A percentile compares a stretch with the other conserved stretches of the same genome.
phyloP scores from a whole-genome alignment of 2,329 filamentous ascomycete species.

The Aspergillus sp. region DNA sequence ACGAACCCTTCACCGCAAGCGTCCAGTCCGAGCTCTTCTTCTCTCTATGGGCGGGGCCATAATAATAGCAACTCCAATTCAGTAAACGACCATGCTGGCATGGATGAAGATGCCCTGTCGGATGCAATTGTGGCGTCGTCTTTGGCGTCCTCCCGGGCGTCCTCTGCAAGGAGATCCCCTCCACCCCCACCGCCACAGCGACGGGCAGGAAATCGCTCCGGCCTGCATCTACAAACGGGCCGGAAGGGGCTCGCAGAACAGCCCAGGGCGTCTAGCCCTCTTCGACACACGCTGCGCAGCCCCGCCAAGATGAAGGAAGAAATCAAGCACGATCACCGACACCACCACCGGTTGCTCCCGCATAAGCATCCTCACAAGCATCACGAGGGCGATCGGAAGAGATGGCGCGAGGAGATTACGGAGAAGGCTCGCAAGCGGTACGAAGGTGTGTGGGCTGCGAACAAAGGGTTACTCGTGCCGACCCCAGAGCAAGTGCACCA shows the following conservation, averaged over 20 bases:
- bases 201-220: constrained; percentile 34
- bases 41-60: constrained; percentile 22
- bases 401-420: constrained; percentile 43
- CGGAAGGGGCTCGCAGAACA: constrained; percentile 28
- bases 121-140: constrained; percentile 49
- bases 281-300: constrained; percentile 44
- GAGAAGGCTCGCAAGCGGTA: constrained; percentile 48
- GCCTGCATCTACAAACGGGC: constrained; percentile 33
- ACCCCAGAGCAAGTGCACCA: constrained; percentile 9
- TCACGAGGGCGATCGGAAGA: constrained; percentile 47
- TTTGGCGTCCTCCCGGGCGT: constrained; percentile 41
- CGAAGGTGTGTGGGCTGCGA: constrained; percentile 51
- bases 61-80: constrained; percentile 23
- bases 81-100: constrained; percentile 20
- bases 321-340: constrained; percentile 24
- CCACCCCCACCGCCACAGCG: constrained; percentile 40
- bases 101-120: constrained; percentile 39
- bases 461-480: constrained; percentile 41
- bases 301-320: constrained; percentile 36
- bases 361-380: constrained; percentile 48
- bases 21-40: constrained; percentile 25
- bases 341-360: constrained; percentile 35
- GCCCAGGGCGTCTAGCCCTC: constrained; percentile 35
- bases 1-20: constrained; percentile 13
- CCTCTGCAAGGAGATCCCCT: constrained; percentile 35